Percentiles rank a stretch among this genome's conserved stretches.
Evolutionary conservation across 345 rosid species (phyloP).

Genomic region (Eucalyptus curtisii): DNA sequence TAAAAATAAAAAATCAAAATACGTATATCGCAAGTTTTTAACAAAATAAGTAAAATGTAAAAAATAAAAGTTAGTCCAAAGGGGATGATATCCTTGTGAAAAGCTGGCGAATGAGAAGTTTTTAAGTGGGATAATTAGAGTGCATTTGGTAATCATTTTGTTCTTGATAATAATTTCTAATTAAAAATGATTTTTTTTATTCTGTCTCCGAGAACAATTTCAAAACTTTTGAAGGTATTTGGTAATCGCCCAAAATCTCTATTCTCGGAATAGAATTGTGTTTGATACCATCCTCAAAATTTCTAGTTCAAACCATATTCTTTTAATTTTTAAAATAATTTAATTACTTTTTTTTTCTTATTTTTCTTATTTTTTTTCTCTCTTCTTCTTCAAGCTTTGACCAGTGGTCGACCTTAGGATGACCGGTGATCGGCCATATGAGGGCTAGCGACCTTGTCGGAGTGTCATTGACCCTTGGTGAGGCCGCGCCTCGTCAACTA

Average conservation of each 20-base stretch:
- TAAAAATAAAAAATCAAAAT: no score
- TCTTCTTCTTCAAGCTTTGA: no score
- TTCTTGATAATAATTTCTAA: no score
- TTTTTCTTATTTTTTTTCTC: no score
- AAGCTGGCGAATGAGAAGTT: neutral
- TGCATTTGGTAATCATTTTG: no score
- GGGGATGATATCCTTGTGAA: neutral
- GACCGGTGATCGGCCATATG: accelerated
- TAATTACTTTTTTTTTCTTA: no score
- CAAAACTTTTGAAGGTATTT: no score
- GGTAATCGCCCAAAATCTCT: accelerated
- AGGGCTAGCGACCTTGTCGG: accelerated
- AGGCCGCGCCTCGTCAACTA: accelerated
- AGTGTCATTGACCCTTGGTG: accelerated
- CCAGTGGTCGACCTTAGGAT: accelerated
- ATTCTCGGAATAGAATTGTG: accelerated
- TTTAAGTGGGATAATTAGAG: no score
- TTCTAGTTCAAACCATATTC: accelerated
- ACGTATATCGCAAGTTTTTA: neutral
- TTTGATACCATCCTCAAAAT: accelerated
- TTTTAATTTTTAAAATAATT: no score
- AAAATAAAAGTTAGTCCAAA: neutral
- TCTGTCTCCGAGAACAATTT: accelerated
- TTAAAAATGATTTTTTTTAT: accelerated
- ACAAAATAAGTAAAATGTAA: neutral